Conservation (phyloP, 2,329 filamentous ascomycete genomes). For the Alternaria dauci region DNA sequence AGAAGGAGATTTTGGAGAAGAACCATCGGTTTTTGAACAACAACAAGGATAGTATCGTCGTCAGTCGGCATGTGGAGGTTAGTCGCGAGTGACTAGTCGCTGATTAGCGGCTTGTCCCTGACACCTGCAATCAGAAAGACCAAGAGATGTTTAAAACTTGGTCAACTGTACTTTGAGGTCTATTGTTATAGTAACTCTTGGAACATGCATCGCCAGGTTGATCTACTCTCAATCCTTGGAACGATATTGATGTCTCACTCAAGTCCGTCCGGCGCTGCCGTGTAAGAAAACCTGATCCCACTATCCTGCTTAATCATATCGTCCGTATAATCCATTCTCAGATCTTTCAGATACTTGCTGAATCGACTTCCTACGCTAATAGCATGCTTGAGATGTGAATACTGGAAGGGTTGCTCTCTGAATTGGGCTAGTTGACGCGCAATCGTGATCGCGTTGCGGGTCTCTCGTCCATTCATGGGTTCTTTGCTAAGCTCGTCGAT, state of each 20-base stretch:
- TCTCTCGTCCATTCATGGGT: background rate
- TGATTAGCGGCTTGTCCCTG: background rate
- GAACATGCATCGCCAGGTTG: background rate
- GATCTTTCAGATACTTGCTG: background rate
- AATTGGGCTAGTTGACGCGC: background rate
- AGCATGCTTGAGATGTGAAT: background rate
- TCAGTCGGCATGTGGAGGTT: constrained; percentile 8
- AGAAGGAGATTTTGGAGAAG: constrained; percentile 22
- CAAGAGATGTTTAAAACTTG: background rate
- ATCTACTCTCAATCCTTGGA: background rate
- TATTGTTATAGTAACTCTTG: background rate
- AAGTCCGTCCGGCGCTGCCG: no score
- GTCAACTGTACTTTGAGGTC: background rate
- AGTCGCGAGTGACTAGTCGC: background rate
- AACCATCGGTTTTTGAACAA: background rate
- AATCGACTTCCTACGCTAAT: rapidly evolving
- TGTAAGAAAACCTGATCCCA: background rate
- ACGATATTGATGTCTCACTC: background rate
- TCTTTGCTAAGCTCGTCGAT: rapidly evolving
- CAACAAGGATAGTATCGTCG: constrained; percentile 2
- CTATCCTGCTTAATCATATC: background rate
- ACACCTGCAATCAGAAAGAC: background rate
- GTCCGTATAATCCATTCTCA: background rate
- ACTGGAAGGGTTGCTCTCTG: rapidly evolving
- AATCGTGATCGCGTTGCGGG: background rate